A percentile compares a stretch with the other conserved stretches of the same genome.
Conservation (phyloP, 371 early-diverging fungal genomes). For the Mortierella sp. region DNA sequence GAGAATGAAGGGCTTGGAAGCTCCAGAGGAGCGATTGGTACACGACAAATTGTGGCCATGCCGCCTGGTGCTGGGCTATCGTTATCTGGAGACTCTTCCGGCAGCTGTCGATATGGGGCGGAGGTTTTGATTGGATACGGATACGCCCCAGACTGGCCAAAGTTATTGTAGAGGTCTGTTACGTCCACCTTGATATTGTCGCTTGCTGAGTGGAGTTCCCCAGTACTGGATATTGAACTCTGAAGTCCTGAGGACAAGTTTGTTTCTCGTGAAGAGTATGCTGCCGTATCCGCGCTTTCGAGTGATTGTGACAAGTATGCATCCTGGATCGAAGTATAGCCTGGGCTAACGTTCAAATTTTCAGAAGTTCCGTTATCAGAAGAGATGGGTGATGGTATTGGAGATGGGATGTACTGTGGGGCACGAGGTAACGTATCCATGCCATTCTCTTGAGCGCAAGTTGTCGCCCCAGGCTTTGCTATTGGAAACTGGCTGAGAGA, state of each 20-base stretch:
- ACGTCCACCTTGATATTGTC: conserved; percentile 46
- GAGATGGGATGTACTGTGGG: conserved; percentile 41
- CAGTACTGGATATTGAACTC: neutral
- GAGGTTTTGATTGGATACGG: neutral
- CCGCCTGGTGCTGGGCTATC: neutral
- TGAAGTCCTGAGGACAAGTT: neutral
- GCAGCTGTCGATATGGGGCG: neutral
- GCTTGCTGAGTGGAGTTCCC: neutral
- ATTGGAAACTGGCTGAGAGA: conserved; percentile 12
- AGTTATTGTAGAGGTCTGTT: conserved; percentile 32
- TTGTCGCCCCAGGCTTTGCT: neutral
- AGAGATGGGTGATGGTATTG: conserved; percentile 31
- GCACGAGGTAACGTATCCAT: conserved; percentile 31
- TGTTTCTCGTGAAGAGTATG: neutral
- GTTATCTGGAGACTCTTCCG: neutral
- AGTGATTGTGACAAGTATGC: neutral
- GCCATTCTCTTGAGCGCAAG: conserved; percentile 8
- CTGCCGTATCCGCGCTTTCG: neutral
- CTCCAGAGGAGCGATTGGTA: conserved; percentile 4
- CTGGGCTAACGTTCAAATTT: neutral
- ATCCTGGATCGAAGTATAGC: neutral
- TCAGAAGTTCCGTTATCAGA: conserved; percentile 5
- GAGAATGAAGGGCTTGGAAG: conserved; percentile 43
- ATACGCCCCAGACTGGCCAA: conserved; percentile 3
- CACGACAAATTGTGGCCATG: neutral